phyloP scores from a whole-genome alignment of 2,329 filamentous ascomycete genomes.

The Pleomassaria siparia region DNA sequence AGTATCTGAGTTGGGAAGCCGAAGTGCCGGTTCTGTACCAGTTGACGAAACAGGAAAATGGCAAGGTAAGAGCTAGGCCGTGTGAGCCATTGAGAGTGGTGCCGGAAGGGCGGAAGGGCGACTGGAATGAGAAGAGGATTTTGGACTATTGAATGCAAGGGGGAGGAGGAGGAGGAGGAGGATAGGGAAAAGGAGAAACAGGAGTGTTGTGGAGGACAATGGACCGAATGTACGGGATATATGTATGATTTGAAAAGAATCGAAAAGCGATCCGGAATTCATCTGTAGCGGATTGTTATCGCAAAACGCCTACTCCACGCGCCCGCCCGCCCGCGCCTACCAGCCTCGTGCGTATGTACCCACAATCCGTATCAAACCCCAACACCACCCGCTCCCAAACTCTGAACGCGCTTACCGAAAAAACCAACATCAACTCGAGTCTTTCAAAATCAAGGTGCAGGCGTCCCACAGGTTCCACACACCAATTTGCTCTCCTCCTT shows the following conservation, averaged over 20 bases:
- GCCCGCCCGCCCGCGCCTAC: no score
- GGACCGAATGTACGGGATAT: background rate
- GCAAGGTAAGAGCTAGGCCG: constrained; percentile 6
- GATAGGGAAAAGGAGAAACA: no score
- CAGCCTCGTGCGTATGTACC: background rate
- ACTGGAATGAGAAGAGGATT: constrained; percentile 11
- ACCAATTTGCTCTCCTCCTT: constrained; percentile 59
- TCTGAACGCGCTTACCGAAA: background rate
- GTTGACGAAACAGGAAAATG: constrained; percentile 3
- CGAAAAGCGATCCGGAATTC: no score
- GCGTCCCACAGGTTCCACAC: constrained; percentile 58
- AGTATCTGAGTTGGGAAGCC: constrained; percentile 17
- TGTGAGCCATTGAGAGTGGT: constrained; percentile 8
- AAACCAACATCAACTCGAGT: background rate
- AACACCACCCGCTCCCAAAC: no score
- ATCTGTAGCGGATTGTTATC: no score
- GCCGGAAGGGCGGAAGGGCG: background rate
- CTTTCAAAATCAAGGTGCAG: background rate
- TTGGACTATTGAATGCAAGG: constrained; percentile 5
- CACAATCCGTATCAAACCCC: no score
- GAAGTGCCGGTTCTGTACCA: constrained; percentile 7
- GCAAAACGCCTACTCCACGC: background rate
- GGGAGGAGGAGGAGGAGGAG: no score
- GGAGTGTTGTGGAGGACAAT: no score
- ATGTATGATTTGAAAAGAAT: no score